A percentile compares a stretch with the other conserved stretches of the same genome.
phyloP scores from a whole-genome alignment of 495 filamentous ascomycete species.

The Penicillium salamii region DNA sequence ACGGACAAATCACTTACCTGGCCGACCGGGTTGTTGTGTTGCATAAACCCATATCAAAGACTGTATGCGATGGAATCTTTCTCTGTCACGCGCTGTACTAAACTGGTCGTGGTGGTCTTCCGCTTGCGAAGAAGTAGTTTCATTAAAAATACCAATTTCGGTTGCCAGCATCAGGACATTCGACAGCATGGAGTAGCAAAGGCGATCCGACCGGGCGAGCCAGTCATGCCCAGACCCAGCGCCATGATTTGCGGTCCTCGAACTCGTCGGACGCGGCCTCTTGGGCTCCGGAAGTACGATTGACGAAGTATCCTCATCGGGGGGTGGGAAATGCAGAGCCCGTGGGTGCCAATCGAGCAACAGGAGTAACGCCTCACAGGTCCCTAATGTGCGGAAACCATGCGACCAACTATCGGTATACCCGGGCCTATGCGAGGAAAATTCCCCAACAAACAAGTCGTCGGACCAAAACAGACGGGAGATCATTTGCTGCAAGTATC shows the following conservation, averaged over 20 bases:
- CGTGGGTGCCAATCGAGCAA: conserved; percentile 85
- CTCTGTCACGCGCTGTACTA: not conserved
- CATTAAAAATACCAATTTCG: conserved; percentile 79
- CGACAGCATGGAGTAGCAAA: conserved; percentile 86
- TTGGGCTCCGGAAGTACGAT: conserved; percentile 26
- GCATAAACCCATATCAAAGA: conserved; percentile 71
- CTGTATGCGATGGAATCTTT: conserved; percentile 67
- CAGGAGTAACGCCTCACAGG: conserved; percentile 68
- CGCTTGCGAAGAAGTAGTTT: conserved; percentile 46
- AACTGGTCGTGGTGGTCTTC: not conserved
- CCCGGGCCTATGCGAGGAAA: conserved; percentile 47
- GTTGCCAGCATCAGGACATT: conserved; percentile 72
- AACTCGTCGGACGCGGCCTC: not conserved
- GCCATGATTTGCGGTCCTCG: not conserved
- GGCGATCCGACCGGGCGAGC: conserved; percentile 75
- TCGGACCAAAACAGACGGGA: conserved; percentile 79
- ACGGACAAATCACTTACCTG: too few species aligned
- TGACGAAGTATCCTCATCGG: conserved; percentile 52
- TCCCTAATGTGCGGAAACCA: conserved; percentile 72
- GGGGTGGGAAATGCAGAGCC: conserved; percentile 77
- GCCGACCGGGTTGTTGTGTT: conserved; percentile 70
- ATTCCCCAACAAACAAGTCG: conserved; percentile 57
- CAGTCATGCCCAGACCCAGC: conserved; percentile 66
- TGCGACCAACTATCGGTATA: conserved; percentile 43
- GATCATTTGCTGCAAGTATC: conserved; percentile 75